These are phyloP conservation scores for Paraphoma chrysanthemicola DNA, from an alignment of 2,329 filamentous ascomycete species.

Conservation along the genomic window DNA sequence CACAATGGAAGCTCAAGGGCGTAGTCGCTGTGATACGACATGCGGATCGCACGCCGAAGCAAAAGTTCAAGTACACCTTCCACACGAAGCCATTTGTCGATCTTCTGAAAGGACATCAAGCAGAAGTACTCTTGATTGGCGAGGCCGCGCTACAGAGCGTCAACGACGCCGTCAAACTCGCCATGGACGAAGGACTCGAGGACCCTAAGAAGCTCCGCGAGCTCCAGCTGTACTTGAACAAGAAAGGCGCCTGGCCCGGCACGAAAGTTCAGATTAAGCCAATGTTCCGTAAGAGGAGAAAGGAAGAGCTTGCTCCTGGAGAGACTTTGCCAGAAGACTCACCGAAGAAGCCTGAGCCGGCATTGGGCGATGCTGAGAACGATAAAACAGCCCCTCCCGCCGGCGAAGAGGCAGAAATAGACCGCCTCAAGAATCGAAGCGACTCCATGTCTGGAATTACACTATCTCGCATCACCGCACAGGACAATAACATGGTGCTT, in stretches of 20 bases:
- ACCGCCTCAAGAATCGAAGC: constrained; percentile 54
- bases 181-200: constrained; percentile 79
- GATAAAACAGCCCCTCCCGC: constrained; percentile 29
- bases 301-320: constrained; percentile 60
- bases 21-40: constrained; percentile 97
- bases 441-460: constrained; percentile 90
- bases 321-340: constrained; percentile 38
- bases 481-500: constrained; percentile 88
- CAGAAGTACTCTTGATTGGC: constrained; percentile 93
- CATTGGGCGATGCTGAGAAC: constrained; percentile 23
- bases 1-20: constrained; percentile 97
- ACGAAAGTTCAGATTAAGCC: constrained; percentile 99
- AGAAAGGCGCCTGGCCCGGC: constrained; percentile 92
- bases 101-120: constrained; percentile 90
- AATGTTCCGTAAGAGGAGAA: constrained; percentile 92
- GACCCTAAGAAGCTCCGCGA: constrained; percentile 86
- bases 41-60: constrained; percentile 95
- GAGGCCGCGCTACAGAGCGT: constrained; percentile 90
- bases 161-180: constrained; percentile 82
- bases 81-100: constrained; percentile 96
- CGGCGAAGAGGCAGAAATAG: constrained; percentile 19
- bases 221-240: constrained; percentile 84
- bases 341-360: constrained; percentile 28
- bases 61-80: constrained; percentile 99
- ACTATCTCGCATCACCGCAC: constrained; percentile 91